Base-by-base conservation (phyloP, 2,329 filamentous ascomycete genomes). In the Hypoxylon sp. region DNA sequence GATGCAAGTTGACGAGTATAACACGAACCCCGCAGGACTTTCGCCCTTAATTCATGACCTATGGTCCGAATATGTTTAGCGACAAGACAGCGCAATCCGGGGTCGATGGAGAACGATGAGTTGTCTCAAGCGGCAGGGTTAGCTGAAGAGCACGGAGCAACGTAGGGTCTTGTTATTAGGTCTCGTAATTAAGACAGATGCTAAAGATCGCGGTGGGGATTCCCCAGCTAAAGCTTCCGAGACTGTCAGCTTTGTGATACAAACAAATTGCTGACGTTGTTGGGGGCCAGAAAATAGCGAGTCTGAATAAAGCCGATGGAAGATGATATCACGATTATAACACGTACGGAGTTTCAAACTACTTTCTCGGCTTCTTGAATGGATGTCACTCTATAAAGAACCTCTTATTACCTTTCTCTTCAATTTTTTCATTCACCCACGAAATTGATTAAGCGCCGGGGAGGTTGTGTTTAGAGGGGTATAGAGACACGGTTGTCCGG, bases 161-260 rank as follows among this genome's bases (percentile, higher is more conserved):
- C 38, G 49, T 60, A 60, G 50, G 68, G 65, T 68, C 68, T 68
- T 55, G 62, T 64, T 70, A 36, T 70, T 64, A 63, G 68, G 51
- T 52, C 58, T 49, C 28, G 53, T 10, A 34, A 50, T 60, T 46
- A 56, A 62, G 60, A 68, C 50, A 61, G 50, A 49, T 51, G 49
- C 17, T 57, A 59, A 23, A 57, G 48, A 49, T 62, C 55, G 52
- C 38, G 52, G 68, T 53, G 62, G 68, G 65, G 60, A 3, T 49
- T 61, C 52, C 50, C 53, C 25, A 19, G 60, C 21, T 38, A 34
- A 11, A 60, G 17, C 30, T 49, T 5, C 23, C 28, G 28, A 30
- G 28, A 30, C 9, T 48, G 63, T 59, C 48, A 60, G 60, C 60
- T 65, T 67, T 67, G 64, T 67, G 64, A 60, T 67, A 70, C 67